Base-by-base conservation (phyloP, 352 stramenopile genomes). In the Phytopythium cucurbitacearum region DNA sequence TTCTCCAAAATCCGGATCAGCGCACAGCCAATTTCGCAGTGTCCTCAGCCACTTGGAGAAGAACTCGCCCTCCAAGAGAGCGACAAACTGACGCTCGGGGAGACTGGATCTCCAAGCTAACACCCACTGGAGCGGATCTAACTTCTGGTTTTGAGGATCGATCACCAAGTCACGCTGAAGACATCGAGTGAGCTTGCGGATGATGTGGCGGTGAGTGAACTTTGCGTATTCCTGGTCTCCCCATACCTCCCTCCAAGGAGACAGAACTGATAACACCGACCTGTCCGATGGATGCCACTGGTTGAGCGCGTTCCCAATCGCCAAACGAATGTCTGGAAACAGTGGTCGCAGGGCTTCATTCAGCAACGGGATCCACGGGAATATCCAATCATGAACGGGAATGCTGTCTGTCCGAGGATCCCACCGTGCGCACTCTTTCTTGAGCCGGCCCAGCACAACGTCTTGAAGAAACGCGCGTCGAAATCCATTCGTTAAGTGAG, bases 21-120 rank as follows among this genome's bases (percentile, higher is more conserved):
- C 60, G 4, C 43, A 45, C 3, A 97, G 66, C 90, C 90, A 97
- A 45, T 69, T 71, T 11, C 76, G 83, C 45, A 97, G 61, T 12
- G 91, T 80, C 13, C 78, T 76, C 10, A 97, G 76, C 90, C 90
- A 97, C 56, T 94, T 88, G 0, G 86, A 83, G 48, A 97, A 97
- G 48, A 97, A 96, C 50, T 97, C 90, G 7, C 85, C 89, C 64
- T 97, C 89, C 21, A 97, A 71, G 2, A 96, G 63, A 21, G 84
- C 80, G 35, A 92, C 67, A 48, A 93, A 76, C 50, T 96, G 85
- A 0, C 79, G 73, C 8, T 86, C 56, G 8, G 85, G 80, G 34
- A 96, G 56, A 49, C 85, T 41, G 13, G 65, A 50, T 64, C 76
- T 69, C 87, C 87, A 96, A 40, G 70, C 80, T 3, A 96, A 48